phyloP scores from a whole-genome alignment of 441 rosid genomes.

The Arabidopsis lyrata region DNA sequence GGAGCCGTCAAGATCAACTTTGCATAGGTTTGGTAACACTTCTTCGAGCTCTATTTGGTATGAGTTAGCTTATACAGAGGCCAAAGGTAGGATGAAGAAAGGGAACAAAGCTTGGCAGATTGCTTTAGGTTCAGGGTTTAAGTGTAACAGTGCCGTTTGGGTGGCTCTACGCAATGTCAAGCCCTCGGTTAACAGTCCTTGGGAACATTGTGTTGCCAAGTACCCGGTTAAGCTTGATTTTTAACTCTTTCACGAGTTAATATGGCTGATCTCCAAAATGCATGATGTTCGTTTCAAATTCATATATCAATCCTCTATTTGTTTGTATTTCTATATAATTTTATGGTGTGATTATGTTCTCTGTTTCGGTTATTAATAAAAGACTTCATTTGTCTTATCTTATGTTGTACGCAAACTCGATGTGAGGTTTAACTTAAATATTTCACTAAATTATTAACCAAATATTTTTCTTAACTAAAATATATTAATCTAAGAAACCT shows the following conservation, averaged over 20 bases:
- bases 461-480: too few relatives aligned
- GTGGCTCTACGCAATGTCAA: slow-evolving; percentile 29
- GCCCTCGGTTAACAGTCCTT: slow-evolving; percentile 35
- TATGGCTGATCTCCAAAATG: not conserved
- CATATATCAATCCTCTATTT: not conserved
- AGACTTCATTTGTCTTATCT: not conserved
- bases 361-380: not conserved
- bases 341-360: not conserved
- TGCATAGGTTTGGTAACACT: slow-evolving; percentile 44
- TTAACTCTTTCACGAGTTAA: not conserved
- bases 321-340: not conserved
- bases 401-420: not conserved
- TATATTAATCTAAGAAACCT: too few relatives aligned
- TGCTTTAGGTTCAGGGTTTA: slow-evolving; percentile 44
- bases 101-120: slow-evolving; percentile 43
- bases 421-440: too few relatives aligned
- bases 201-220: slow-evolving; percentile 34
- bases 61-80: slow-evolving; percentile 40
- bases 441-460: too few relatives aligned
- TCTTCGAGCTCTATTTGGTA: slow-evolving; percentile 45
- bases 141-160: slow-evolving; percentile 46
- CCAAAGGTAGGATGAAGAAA: slow-evolving; percentile 43
- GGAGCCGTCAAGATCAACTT: slow-evolving; percentile 36
- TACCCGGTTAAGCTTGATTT: slow-evolving; percentile 39
- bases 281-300: slow-evolving; percentile 11